These are phyloP conservation scores for Fulvia fulva DNA, from an alignment of 2,329 filamentous ascomycete genomes.

Conservation along the genomic window DNA sequence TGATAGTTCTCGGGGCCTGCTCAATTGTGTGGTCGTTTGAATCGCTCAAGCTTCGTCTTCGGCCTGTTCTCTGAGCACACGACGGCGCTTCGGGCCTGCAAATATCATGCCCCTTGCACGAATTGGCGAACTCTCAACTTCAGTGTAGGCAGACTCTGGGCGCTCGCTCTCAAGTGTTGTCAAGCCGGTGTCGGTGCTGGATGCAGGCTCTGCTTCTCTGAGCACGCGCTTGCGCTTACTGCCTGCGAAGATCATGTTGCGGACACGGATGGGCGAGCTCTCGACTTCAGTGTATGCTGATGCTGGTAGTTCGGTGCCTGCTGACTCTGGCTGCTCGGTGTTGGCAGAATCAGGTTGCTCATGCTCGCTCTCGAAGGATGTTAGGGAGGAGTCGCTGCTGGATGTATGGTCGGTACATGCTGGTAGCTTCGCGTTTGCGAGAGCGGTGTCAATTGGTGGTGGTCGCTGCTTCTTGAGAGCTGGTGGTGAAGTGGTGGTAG, in stretches of 20 bases:
- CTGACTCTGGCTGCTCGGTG: too few species aligned
- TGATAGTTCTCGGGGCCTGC: not conserved
- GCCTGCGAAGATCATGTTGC: constrained; percentile 4
- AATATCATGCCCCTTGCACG: not conserved
- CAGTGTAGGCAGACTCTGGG: not conserved
- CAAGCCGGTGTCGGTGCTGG: not conserved
- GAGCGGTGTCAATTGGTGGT: not conserved
- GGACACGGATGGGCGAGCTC: not conserved
- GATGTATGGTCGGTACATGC: not conserved
- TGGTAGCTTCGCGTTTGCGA: not conserved
- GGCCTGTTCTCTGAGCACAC: not conserved
- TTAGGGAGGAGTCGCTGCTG: not conserved
- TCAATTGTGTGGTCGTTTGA: too few species aligned
- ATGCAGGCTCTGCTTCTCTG: not conserved
- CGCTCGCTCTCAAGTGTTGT: not conserved
- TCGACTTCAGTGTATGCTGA: not conserved
- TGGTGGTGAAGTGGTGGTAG: not conserved
- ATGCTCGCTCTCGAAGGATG: not conserved
- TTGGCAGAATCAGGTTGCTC: not conserved
- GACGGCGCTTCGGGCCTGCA: not conserved
- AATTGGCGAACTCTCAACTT: not conserved
- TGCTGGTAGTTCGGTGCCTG: not conserved
- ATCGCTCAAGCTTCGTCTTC: not conserved
- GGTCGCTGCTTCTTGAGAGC: not conserved
- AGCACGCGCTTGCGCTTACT: not conserved